A percentile compares a stretch with the other conserved stretches of the same genome.
Conservation (phyloP, 768 basidiomycete species). For the Amanita pseudoporphyria region DNA sequence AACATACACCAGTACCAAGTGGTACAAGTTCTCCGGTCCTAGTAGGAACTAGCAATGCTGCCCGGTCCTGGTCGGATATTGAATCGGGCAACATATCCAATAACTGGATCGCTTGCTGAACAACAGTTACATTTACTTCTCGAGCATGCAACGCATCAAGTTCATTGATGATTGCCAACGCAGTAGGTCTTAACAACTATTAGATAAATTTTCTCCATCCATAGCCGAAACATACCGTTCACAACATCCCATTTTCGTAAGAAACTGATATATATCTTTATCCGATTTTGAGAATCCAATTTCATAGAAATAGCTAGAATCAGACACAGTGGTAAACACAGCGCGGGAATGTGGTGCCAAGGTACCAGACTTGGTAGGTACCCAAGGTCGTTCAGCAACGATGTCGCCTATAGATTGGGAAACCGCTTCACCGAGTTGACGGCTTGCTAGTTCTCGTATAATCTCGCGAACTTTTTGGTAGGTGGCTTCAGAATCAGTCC, state of each 20-base stretch:
- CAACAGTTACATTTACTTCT: slow-evolving; percentile 7
- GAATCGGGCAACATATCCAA: too few relatives aligned
- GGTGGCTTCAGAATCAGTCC: background rate
- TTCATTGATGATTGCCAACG: slow-evolving; percentile 17
- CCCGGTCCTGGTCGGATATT: too few relatives aligned
- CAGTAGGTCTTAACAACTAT: slow-evolving; percentile 20
- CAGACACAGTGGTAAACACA: background rate
- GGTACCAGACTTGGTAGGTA: slow-evolving; percentile 16
- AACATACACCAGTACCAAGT: too few relatives aligned
- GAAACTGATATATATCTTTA: too few relatives aligned
- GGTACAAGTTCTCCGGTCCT: too few relatives aligned
- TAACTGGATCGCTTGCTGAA: slow-evolving; percentile 18
- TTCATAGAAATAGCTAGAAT: slow-evolving; percentile 17
- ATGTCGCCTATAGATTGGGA: slow-evolving; percentile 10
- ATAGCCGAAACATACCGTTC: too few relatives aligned
- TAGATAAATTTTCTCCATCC: background rate
- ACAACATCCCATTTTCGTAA: too few relatives aligned
- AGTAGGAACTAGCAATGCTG: slow-evolving; percentile 27
- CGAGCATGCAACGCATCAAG: slow-evolving; percentile 14
- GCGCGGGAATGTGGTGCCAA: background rate
- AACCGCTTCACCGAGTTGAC: slow-evolving; percentile 14
- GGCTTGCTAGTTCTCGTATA: slow-evolving; percentile 21
- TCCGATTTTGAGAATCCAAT: slow-evolving; percentile 15
- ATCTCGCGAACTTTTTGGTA: slow-evolving; percentile 16
- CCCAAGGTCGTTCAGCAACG: slow-evolving; percentile 19